Conservation (phyloP, 371 early-diverging fungal genomes). For the Mucor racemosus region DNA sequence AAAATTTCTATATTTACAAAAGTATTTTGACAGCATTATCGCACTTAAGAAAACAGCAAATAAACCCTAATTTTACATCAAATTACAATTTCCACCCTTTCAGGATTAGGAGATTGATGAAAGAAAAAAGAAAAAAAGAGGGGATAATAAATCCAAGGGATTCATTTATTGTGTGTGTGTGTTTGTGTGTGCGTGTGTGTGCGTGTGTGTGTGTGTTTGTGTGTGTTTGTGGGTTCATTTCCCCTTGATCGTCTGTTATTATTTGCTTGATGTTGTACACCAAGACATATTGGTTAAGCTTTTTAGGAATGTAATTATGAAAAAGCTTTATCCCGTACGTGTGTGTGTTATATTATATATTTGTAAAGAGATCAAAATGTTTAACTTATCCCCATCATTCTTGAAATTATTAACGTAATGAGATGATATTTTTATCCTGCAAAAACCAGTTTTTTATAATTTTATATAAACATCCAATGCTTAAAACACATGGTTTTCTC, state of each 20-base stretch:
- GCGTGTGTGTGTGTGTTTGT: not conserved
- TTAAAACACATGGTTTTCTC: no score
- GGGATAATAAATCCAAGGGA: constrained; percentile 5
- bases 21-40: constrained; percentile 17
- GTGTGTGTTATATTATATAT: not conserved
- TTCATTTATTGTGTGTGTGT: constrained; percentile 12
- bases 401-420: constrained; percentile 12
- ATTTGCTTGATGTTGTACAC: not conserved
- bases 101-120: constrained; percentile 1
- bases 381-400: constrained; percentile 29
- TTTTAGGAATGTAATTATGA: constrained; percentile 19
- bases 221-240: constrained; percentile 8
- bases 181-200: constrained; percentile 6
- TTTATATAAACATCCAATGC: no score
- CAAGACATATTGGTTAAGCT: not conserved
- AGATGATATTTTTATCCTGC: constrained; percentile 3
- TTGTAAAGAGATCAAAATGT: not conserved
- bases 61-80: constrained; percentile 19
- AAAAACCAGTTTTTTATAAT: not conserved
- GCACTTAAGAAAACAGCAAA: constrained; percentile 15
- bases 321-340: constrained; percentile 11
- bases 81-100: constrained; percentile 15
- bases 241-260: constrained; percentile 7
- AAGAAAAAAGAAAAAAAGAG: not conserved
- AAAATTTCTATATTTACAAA: constrained; percentile 7